These are phyloP conservation scores for Dactylellina haptotyla DNA, from an alignment of 2,329 filamentous ascomycete species.

Conservation along the genomic window DNA sequence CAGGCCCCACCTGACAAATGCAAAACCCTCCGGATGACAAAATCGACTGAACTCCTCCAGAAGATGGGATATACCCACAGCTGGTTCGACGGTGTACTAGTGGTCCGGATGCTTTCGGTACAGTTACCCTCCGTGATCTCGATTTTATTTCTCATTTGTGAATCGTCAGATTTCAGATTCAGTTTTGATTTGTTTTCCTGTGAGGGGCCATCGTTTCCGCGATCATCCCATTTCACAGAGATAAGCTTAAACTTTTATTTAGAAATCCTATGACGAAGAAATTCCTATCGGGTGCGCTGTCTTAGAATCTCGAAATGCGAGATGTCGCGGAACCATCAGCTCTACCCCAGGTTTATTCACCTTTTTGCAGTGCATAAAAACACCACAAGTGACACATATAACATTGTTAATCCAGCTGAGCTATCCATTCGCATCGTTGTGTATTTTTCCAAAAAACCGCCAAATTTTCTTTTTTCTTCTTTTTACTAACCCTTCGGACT, in stretches of 20 bases:
- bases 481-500: conserved; percentile 10
- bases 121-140: no score
- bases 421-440: not conserved
- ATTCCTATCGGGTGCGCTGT: not conserved
- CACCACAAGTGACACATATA: not conserved
- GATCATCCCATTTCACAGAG: conserved; percentile 9
- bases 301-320: conserved; percentile 18
- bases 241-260: conserved; percentile 46
- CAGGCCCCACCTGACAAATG: conserved; percentile 7
- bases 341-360: no score
- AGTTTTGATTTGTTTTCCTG: not conserved
- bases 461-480: not conserved
- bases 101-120: no score
- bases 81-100: no score
- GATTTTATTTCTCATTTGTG: no score
- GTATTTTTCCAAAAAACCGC: not conserved
- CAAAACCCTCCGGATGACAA: conserved; percentile 4
- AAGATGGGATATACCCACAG: not conserved
- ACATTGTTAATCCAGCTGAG: not conserved
- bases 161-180: no score
- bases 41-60: conserved; percentile 3
- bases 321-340: no score
- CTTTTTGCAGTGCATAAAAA: no score
- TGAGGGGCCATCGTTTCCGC: not conserved
- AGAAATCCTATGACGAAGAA: conserved; percentile 9